A percentile compares a stretch with the other conserved stretches of the same genome.
phyloP scores from a whole-genome alignment of 306 rosid genomes.

The Calophaca sinica region DNA sequence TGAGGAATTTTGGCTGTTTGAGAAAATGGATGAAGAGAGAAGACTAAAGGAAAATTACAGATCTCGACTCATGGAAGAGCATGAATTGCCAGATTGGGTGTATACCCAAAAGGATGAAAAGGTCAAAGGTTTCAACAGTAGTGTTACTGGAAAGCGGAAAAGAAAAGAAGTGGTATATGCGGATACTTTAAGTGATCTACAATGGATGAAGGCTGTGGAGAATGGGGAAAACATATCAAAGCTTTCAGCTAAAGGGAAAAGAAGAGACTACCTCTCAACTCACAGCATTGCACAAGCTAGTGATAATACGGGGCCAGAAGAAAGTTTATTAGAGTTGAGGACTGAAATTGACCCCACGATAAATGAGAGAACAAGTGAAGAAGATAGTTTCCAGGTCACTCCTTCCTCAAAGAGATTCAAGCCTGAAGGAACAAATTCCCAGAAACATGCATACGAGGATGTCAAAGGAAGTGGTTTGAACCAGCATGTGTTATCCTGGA shows the following conservation, averaged over 20 bases:
- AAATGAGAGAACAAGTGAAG: constrained; percentile 72
- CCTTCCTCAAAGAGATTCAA: constrained; percentile 68
- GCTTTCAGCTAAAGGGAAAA: constrained; percentile 63
- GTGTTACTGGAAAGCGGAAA: constrained; percentile 75
- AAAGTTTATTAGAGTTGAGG: constrained; percentile 52
- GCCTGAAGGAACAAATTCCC: constrained; percentile 58
- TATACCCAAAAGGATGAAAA: constrained; percentile 71
- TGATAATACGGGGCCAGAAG: constrained; percentile 54
- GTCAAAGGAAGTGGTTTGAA: constrained; percentile 61
- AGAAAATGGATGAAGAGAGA: constrained; percentile 98
- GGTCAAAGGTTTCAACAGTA: constrained; percentile 52
- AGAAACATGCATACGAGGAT: constrained; percentile 58
- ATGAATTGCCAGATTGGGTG: constrained; percentile 98
- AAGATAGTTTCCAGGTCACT: constrained; percentile 57
- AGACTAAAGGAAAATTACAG: constrained; percentile 92
- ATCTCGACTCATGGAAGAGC: constrained; percentile 96
- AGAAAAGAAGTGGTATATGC: constrained; percentile 91
- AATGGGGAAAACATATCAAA: constrained; percentile 76
- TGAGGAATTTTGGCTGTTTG: constrained; percentile 94
- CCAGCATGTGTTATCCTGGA: constrained; percentile 78
- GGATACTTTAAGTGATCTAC: constrained; percentile 84
- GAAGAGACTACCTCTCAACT: constrained; percentile 55
- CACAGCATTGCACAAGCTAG: constrained; percentile 59
- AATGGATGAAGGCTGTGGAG: constrained; percentile 97
- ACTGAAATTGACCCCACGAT: constrained; percentile 50